Evolutionary conservation across 2,329 filamentous ascomycete genomes (phyloP), one percentile per base, ranked within the genome.

Genomic region (Colletotrichum sp.): DNA sequence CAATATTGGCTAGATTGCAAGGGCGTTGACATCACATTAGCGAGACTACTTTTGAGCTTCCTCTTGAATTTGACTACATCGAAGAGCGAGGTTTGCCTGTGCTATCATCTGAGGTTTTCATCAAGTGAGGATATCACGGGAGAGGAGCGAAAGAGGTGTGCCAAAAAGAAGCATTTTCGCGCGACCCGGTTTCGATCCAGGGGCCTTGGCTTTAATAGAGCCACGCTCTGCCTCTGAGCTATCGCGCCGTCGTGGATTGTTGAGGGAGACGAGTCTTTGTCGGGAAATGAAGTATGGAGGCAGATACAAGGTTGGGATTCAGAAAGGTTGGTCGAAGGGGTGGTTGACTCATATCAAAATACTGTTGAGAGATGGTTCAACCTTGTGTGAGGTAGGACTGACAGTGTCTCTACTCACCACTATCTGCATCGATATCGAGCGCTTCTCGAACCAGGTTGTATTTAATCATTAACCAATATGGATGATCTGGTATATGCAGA

Each of bases 101-200:
- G n/a, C 6, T 13, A 3, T 21, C 0, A 3, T 0, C n/a, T 52
- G 6, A 21, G 6, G 0, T 0, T 21, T 13, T 13, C 4, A 13
- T 21, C 6, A 52, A 21, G 43, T 48, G 43, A 7, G 10, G 6
- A 12, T 48, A 7, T 13, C n/a, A 21, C 43, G n/a, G n/a, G 12
- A 52, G 43, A 52, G 12, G 10, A 12, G 6, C 43, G 12, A 52
- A 52, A 52, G 43, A 21, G 43, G n/a, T 52, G 6, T 13, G 10
- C n/a, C 7, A 52, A 52, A 52, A 24, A 24, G n/a, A 13, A 52
- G 0, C 4, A 21, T 21, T 21, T 52, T 21, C 43, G 43, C 43
- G n/a, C n/a, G 43, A 52, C 43, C 43, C 12, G n/a, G 12, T 52
- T 24, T 52, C 43, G 43, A 21, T 24, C 43, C 43, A 24, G n/a